Base-by-base conservation (phyloP, 495 filamentous ascomycete genomes). In the Physcia stellaris region DNA sequence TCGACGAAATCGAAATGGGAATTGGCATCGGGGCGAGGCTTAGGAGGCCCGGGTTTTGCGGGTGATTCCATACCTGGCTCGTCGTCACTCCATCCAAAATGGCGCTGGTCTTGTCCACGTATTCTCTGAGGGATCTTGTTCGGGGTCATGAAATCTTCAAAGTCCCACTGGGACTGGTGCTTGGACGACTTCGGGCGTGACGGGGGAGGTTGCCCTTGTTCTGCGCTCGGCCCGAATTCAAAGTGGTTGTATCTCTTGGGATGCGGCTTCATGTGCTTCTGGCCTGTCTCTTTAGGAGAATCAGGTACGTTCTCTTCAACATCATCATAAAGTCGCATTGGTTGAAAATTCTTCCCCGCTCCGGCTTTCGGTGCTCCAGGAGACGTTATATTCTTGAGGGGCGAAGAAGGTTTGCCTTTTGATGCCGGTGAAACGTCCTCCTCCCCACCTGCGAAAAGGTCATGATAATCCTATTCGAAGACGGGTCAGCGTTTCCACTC, bases 221-320 rank as follows among this genome's bases (percentile, higher is more conserved):
- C 65, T 15, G 64, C 60, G 37, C 76, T 78, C 46, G 80, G 79
- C 26, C 68, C 77, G 53, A 95, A 76, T 39, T 92, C 80, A 53
- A 95, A 95, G 58, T 98, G 88, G 24, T 77, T 60, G 59, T 78
- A 95, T 51, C 83, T 88, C 49, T 73, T 71, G 9, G 83, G 70
- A 48, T 87, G 63, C 50, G 54, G 70, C 63, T 67, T 78, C 61
- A 68, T 55, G 35, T 50, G 39, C 35, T 54, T 55, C 7, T 43
- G 45, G 27, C 54, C 50, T 32, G 57, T 53, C 39, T 46, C 52
- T 32, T 61, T 59, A 31, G 64, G 53, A 32, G 59, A 48, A 37
- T 60, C 50, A 19, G 57, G 54, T 18, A 50, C 54, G 46, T 60
- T 48, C 34, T 48, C 44, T 6, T 58, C 54, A n/a, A 61, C 52